Conservation (phyloP, 2,329 filamentous ascomycete species). For the Cephalotrichum gorgonifer region DNA sequence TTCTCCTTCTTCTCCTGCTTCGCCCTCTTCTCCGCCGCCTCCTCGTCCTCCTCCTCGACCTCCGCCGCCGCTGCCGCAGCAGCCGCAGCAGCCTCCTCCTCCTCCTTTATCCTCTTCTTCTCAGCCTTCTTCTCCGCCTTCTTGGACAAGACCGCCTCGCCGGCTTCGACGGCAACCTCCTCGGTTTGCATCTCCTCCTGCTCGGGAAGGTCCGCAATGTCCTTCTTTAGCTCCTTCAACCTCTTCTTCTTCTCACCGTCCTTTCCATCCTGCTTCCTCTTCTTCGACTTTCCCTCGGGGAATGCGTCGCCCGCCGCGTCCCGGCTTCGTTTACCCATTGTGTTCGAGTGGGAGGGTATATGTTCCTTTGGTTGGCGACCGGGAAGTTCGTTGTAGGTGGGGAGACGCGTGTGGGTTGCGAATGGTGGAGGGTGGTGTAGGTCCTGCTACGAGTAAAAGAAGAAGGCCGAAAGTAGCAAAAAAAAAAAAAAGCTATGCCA, state of each 20-base stretch:
- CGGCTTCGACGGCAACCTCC: neutral
- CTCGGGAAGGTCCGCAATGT: conserved; percentile 1
- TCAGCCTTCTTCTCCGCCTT: conserved; percentile 3
- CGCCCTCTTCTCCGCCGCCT: conserved; percentile 18
- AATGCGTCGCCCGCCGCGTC: conserved; percentile 1
- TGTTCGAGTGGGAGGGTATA: neutral
- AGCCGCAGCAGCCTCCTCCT: conserved; percentile 10
- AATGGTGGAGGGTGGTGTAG: too few species aligned
- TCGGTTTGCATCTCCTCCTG: neutral
- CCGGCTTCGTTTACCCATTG: conserved; percentile 5
- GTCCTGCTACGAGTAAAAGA: too few species aligned
- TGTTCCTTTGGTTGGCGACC: neutral
- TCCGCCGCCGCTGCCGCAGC: neutral
- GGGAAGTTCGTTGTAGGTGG: neutral
- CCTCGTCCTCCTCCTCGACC: neutral
- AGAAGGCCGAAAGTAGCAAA: too few species aligned
- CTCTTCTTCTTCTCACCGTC: conserved; percentile 4
- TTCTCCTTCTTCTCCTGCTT: conserved; percentile 19
- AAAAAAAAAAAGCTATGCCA: too few species aligned
- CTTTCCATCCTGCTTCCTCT: conserved; percentile 1
- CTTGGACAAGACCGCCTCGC: neutral
- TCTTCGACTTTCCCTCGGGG: conserved; percentile 2
- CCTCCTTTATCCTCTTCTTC: conserved; percentile 18
- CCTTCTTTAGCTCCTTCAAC: conserved; percentile 4
- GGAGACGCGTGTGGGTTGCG: too few species aligned